Evolutionary conservation across 1,139 yeast species (phyloP).

Genomic region (Protomyces macrosporus): DNA sequence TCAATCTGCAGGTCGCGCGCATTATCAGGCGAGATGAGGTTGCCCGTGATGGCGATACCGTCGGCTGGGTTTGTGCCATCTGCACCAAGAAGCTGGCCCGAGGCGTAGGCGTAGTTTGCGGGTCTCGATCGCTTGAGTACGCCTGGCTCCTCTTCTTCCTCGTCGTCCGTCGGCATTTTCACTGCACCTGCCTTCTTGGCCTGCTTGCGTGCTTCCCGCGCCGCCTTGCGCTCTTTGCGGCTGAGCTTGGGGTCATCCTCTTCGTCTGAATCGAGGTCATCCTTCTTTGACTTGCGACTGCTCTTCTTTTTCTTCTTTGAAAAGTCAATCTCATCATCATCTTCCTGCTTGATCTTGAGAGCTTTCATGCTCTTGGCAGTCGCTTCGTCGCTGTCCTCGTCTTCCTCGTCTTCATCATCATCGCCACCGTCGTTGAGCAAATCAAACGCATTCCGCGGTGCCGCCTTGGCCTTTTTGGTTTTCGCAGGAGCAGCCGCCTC

Average conservation of each 20-base stretch:
- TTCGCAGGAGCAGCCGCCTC: not conserved
- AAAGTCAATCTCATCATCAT: not conserved
- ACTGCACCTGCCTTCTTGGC: slow-evolving; percentile 7
- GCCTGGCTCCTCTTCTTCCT: slow-evolving; percentile 6
- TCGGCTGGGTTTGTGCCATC: slow-evolving; percentile 28
- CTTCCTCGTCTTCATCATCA: slow-evolving; percentile 7
- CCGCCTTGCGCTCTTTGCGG: slow-evolving; percentile 16
- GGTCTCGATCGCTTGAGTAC: slow-evolving; percentile 4
- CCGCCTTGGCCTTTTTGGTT: not conserved
- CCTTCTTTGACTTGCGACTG: slow-evolving; percentile 1
- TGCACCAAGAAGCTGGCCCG: slow-evolving; percentile 26
- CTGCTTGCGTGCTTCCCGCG: slow-evolving; percentile 13
- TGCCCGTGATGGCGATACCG: slow-evolving; percentile 30
- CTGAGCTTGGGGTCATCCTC: slow-evolving; percentile 6
- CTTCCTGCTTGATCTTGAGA: slow-evolving; percentile 3
- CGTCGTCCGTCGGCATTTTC: slow-evolving; percentile 4
- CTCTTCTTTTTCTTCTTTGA: slow-evolving; percentile 7
- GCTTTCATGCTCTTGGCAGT: not conserved
- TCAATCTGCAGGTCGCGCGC: slow-evolving; percentile 29
- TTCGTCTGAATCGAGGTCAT: slow-evolving; percentile 11
- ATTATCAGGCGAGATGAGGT: slow-evolving; percentile 29
- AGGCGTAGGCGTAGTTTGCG: slow-evolving; percentile 28
- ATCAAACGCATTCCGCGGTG: slow-evolving; percentile 9
- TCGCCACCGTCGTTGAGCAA: slow-evolving; percentile 2
- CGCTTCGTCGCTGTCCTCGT: not conserved